Evolutionary conservation across 148 eudicot genomes (phyloP), one percentile per base, ranked within the genome.

Genomic region (Selenicereus undatus): DNA sequence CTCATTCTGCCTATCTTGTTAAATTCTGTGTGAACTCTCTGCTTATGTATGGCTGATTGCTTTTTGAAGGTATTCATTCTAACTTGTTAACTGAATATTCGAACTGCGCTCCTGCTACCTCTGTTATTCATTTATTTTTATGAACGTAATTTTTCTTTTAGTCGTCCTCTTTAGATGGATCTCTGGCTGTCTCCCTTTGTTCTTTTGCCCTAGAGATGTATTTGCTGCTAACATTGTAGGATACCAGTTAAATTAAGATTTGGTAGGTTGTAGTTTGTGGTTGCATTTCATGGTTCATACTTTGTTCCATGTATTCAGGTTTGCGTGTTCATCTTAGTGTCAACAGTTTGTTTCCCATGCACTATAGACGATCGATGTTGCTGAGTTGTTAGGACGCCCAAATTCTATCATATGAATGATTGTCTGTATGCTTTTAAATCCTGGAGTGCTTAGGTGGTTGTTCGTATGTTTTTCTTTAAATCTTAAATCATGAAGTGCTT

Each of bases 401-500:
- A 68, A 43, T 73, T 18, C 24, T 24, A 14, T 54, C 64, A 30
- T 74, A 56, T 22, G 35, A 39, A 62, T 54, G 39, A 8, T 56
- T 54, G 36, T n/a, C 17, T 65, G 7, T 64, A 20, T 66, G 27
- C 18, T 66, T 66, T 26, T 12, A 66, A 30, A 83, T 79, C 43
- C 20, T 74, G 29, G 30, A 65, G 56, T 74, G 36, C 35, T 69
- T 29, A 74, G 54, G 18, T 78, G 43, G 43, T 39, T 39, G 43
- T 39, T 39, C 3, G 43, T 39, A 39, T 39, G 43, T 39, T 39
- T 39, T 39, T 39, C 43, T 39, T 39, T 39, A 7, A 39, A 7
- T 66, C 18, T 66, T 27, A 66, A 30, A 83, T 79, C 56, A 20
- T 74, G 29, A 48, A 65, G 56, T 74, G 36, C 35, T 69, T 29